Evolutionary conservation across 176 grass and related monocot species (phyloP).

Genomic region (Guadua angustifolia): DNA sequence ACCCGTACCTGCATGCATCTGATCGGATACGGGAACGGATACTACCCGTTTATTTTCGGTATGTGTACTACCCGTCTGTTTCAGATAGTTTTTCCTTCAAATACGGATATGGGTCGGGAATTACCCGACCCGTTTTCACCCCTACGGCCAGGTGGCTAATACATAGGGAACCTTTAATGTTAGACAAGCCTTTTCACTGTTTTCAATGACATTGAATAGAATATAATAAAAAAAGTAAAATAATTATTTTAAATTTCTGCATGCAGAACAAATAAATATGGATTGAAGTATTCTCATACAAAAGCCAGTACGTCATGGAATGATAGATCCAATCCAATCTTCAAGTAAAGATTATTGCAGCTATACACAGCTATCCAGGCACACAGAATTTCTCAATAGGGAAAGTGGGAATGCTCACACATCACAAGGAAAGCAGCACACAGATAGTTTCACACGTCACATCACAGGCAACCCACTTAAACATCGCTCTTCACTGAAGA

Average conservation of each 20-base stretch:
- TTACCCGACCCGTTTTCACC: too few species aligned
- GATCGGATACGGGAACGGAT: too few species aligned
- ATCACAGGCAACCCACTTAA: slow-evolving; percentile 1
- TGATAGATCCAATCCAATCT: slow-evolving; percentile 7
- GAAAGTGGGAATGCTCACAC: not conserved
- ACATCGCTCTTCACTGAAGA: slow-evolving; percentile 61
- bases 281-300: not conserved
- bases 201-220: not conserved
- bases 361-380: not conserved
- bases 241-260: not conserved
- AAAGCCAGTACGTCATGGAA: not conserved
- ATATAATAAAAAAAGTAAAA: not conserved
- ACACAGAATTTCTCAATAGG: not conserved
- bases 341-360: slow-evolving; percentile 14
- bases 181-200: not conserved
- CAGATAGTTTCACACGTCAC: not conserved
- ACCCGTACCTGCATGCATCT: too few species aligned
- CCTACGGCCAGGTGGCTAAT: not conserved
- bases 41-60: too few species aligned
- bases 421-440: not conserved
- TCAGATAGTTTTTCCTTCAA: too few species aligned
- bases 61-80: too few species aligned
- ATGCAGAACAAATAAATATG: not conserved
- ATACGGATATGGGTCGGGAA: too few species aligned
- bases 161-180: not conserved